A percentile compares a stretch with the other conserved stretches of the same genome.
Evolutionary conservation across 495 filamentous ascomycete genomes (phyloP).

Genomic region (Podospora didyma): DNA sequence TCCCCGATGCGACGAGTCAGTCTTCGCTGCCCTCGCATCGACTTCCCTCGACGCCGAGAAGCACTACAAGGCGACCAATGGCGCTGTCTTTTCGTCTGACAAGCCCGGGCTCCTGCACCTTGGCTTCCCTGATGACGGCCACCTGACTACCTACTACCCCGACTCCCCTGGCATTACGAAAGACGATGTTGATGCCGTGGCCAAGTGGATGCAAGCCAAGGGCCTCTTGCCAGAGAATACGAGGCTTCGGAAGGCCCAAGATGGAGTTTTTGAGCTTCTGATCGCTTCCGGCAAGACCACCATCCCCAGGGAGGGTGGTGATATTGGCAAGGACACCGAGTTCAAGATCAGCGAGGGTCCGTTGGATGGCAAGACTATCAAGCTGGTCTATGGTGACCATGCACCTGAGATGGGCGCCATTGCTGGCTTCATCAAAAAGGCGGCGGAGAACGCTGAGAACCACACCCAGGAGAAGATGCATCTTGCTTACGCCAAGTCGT

Average conservation of each 20-base stretch:
- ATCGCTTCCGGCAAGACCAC: constrained; percentile 66
- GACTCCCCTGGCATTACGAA: constrained; percentile 81
- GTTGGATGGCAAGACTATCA: constrained; percentile 62
- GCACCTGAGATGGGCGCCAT: constrained; percentile 76
- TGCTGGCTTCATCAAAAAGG: constrained; percentile 63
- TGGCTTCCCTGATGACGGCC: constrained; percentile 76
- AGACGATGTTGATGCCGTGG: constrained; percentile 70
- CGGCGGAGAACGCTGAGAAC: constrained; percentile 73
- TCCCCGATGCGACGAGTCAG: constrained; percentile 64
- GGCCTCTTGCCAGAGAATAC: constrained; percentile 78
- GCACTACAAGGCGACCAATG: constrained; percentile 63
- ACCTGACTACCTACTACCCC: constrained; percentile 91
- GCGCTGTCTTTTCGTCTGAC: constrained; percentile 69
- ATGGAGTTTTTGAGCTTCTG: constrained; percentile 72
- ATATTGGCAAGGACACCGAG: constrained; percentile 62
- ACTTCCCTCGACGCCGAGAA: constrained; percentile 55
- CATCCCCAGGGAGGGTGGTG: constrained; percentile 55
- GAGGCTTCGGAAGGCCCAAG: constrained; percentile 68
- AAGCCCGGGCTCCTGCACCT: constrained; percentile 72
- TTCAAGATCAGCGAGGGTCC: constrained; percentile 61
- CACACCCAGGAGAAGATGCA: constrained; percentile 84
- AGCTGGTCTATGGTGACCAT: constrained; percentile 82
- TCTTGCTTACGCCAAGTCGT: constrained; percentile 77
- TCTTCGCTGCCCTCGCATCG: constrained; percentile 68
- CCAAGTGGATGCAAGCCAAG: constrained; percentile 70